Percentiles rank a stretch among this genome's conserved stretches.
Evolutionary conservation across 148 eudicot genomes (phyloP).

Genomic region (Vaccinium vitisidaea): DNA sequence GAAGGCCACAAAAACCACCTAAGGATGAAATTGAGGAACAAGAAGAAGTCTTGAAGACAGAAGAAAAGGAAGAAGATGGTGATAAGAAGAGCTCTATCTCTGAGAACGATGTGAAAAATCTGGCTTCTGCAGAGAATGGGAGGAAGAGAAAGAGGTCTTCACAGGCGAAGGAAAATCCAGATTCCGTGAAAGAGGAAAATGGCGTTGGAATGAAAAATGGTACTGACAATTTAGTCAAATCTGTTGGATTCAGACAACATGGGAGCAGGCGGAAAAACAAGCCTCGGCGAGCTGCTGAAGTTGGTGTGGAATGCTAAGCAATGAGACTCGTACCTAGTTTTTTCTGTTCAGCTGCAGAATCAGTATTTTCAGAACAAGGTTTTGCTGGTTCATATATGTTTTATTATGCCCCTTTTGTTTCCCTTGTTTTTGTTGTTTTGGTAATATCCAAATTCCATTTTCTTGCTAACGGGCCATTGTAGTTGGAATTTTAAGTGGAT

Average conservation of each 20-base stretch:
- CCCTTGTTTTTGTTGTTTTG: not conserved
- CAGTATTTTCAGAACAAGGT: slow-evolving; percentile 9
- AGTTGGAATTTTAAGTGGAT: slow-evolving; percentile 6
- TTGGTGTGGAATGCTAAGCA: slow-evolving; percentile 61
- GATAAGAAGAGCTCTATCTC: slow-evolving; percentile 30
- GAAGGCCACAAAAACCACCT: slow-evolving; percentile 52
- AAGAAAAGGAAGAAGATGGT: slow-evolving; percentile 26
- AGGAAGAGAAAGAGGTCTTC: slow-evolving; percentile 59
- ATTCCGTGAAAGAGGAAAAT: slow-evolving; percentile 39
- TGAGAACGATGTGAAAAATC: slow-evolving; percentile 26
- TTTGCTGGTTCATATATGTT: not conserved
- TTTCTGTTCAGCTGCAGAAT: not conserved
- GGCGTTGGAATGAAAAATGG: slow-evolving; percentile 28
- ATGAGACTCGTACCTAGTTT: not conserved
- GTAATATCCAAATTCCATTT: not conserved
- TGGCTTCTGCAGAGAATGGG: slow-evolving; percentile 37
- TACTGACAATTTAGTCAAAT: slow-evolving; percentile 32
- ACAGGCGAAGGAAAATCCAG: slow-evolving; percentile 32
- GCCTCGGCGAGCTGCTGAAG: slow-evolving; percentile 88
- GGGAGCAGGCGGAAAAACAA: slow-evolving; percentile 74
- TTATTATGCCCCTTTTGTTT: not conserved
- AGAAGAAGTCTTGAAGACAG: slow-evolving; percentile 29
- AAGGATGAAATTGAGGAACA: slow-evolving; percentile 43
- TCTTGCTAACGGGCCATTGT: not conserved
- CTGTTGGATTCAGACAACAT: slow-evolving; percentile 60